Base-by-base conservation (phyloP, 1,139 yeast genomes). In the Kodamaea sp. region DNA sequence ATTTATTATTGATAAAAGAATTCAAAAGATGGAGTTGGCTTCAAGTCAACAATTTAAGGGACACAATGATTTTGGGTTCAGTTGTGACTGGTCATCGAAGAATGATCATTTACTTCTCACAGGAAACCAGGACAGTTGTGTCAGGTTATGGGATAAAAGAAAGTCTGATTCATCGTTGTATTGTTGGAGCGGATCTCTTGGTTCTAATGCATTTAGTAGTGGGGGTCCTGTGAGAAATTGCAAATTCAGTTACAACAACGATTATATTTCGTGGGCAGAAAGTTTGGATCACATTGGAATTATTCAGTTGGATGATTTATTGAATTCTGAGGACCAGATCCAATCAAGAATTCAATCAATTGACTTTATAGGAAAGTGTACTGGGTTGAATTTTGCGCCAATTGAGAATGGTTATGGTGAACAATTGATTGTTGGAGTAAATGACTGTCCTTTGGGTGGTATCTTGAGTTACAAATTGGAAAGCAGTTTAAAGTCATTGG, bases 71-170 rank as follows among this genome's bases (percentile, higher is more conserved):
- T 78, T 54, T 48, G 76, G 81, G 4, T 80, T 79, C 47, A 67
- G 80, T 30, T 78, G 83, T 50, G 84, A 78, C 41, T 80, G 85
- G 85, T 62, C 68, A 5, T 60, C 63, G 2, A 37, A 42, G 3
- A 60, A 70, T 42, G 76, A 70, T 18, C 57, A 71, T 31, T 46
- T 63, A 4, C 43, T 79, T 12, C 68, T 77, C 7, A 72, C 83
- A 0, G 85, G 85, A 3, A 76, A 73, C 46, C 85, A 80, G 51
- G 86, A 80, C 51, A 73, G 80, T 3, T 70, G 81, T 7, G 72
- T 78, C 9, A 59, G 76, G 32, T 44, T 79, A 7, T 78, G 78
- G 70, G 85, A 79, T 51, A 56, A 76, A 37, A 51, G 74, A 24
- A 53, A 51, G 31, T 45, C 61, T 7, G 41, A 51, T 2, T 32